Evolutionary conservation across 208 protist species (phyloP).

Genomic region (Trypanosoma mega): DNA sequence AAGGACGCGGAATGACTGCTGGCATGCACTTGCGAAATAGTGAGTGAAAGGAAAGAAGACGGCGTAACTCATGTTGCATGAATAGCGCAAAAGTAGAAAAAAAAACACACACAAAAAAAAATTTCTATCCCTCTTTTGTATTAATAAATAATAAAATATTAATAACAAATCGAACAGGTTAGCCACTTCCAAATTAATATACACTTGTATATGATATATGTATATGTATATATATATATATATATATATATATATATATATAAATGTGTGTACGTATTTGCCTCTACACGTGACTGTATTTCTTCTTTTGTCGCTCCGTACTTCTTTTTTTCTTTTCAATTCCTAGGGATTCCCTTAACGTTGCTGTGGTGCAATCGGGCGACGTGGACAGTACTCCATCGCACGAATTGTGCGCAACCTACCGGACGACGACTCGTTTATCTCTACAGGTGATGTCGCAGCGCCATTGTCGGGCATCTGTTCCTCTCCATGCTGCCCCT

Average conservation of each 20-base stretch:
- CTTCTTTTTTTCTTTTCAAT: too few relatives aligned
- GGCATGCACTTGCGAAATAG: too few relatives aligned
- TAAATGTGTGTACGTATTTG: too few relatives aligned
- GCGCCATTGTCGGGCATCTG: too few relatives aligned
- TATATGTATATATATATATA: slow-evolving; percentile 3
- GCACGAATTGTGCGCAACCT: slow-evolving; percentile 67
- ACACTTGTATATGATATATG: slow-evolving; percentile 14
- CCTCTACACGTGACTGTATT: too few relatives aligned
- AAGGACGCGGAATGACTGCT: too few relatives aligned
- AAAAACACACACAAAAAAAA: slow-evolving; percentile 12
- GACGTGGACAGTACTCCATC: slow-evolving; percentile 57
- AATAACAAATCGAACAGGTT: neutral
- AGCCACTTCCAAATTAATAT: neutral
- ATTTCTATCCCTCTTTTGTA: neutral
- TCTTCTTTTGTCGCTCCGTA: too few relatives aligned
- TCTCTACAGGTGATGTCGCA: too few relatives aligned
- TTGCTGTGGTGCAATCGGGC: neutral
- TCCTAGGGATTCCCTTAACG: neutral
- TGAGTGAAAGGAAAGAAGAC: neutral
- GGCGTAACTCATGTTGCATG: neutral
- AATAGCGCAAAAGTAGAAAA: slow-evolving; percentile 9
- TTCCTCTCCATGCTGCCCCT: slow-evolving; percentile 14
- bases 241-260: neutral
- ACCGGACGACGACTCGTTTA: too few relatives aligned
- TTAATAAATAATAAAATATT: neutral